Conservation (phyloP, 2,329 filamentous ascomycete species). For the Aspergillus floridensis region DNA sequence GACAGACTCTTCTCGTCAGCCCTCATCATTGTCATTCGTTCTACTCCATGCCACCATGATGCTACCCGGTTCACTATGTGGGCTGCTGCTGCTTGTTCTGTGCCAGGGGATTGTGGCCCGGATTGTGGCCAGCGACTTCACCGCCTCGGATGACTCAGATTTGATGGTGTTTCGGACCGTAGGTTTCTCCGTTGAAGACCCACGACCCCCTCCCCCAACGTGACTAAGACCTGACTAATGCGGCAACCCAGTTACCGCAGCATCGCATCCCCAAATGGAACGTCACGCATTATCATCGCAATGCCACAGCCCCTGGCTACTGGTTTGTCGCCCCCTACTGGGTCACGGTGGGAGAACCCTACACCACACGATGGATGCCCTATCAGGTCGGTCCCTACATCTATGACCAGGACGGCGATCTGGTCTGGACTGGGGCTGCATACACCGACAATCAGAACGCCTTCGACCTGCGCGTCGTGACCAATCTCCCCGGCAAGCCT, state of each 20-base stretch:
- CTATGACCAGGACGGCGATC: slow-evolving; percentile 4
- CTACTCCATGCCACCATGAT: background rate
- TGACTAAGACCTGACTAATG: background rate
- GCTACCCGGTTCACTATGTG: background rate
- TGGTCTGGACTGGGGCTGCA: background rate
- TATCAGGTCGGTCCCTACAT: slow-evolving; percentile 9
- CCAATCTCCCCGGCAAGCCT: background rate
- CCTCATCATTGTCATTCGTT: too few relatives aligned
- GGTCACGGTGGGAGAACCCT: background rate
- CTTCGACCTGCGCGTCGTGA: background rate
- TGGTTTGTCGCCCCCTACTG: slow-evolving; percentile 10
- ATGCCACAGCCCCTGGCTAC: background rate
- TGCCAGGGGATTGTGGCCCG: background rate
- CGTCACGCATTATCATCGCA: slow-evolving; percentile 4
- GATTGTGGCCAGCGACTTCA: background rate
- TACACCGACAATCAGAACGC: background rate
- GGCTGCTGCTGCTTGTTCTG: background rate
- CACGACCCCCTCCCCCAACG: too few relatives aligned
- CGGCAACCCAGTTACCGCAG: background rate
- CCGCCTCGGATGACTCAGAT: background rate
- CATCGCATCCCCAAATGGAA: slow-evolving; percentile 5
- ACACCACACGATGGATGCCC: slow-evolving; percentile 3
- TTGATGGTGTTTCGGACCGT: background rate
- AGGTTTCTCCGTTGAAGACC: background rate
- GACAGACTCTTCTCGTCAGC: too few relatives aligned